These are phyloP conservation scores for Suillus variegatus DNA, from an alignment of 768 basidiomycete genomes.

Conservation along the genomic window DNA sequence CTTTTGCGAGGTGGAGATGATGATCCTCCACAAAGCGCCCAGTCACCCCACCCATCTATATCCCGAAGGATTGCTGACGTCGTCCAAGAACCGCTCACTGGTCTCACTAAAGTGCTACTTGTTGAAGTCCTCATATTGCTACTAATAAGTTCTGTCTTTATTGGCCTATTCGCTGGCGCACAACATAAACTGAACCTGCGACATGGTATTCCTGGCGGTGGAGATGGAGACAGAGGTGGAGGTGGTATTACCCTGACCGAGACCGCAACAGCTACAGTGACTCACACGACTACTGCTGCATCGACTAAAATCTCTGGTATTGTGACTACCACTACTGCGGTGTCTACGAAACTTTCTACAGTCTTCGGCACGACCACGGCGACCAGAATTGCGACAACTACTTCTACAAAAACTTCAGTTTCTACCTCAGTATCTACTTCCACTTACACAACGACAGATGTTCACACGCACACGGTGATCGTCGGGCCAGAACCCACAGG, in stretches of 20 bases:
- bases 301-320: constrained; percentile 32
- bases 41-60: constrained; percentile 34
- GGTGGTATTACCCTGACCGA: constrained; percentile 37
- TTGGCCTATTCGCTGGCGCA: constrained; percentile 90
- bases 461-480: constrained; percentile 42
- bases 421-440: constrained; percentile 38
- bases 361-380: constrained; percentile 35
- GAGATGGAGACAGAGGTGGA: constrained; percentile 20
- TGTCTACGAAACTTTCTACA: constrained; percentile 33
- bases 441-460: constrained; percentile 34
- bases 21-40: constrained; percentile 23
- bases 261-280: constrained; percentile 35
- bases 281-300: constrained; percentile 23
- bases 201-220: constrained; percentile 34
- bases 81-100: constrained; percentile 77
- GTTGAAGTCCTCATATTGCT: constrained; percentile 75
- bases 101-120: constrained; percentile 82
- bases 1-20: constrained; percentile 54
- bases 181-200: constrained; percentile 71
- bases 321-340: constrained; percentile 33
- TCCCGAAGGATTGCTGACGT: constrained; percentile 45
- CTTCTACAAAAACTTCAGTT: constrained; percentile 38
- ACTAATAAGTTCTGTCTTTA: constrained; percentile 82
- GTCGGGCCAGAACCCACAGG: constrained; percentile 39
- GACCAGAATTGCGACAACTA: constrained; percentile 44